Conservation (phyloP, 2,329 filamentous ascomycete species). For the Hypoxylon sp. region DNA sequence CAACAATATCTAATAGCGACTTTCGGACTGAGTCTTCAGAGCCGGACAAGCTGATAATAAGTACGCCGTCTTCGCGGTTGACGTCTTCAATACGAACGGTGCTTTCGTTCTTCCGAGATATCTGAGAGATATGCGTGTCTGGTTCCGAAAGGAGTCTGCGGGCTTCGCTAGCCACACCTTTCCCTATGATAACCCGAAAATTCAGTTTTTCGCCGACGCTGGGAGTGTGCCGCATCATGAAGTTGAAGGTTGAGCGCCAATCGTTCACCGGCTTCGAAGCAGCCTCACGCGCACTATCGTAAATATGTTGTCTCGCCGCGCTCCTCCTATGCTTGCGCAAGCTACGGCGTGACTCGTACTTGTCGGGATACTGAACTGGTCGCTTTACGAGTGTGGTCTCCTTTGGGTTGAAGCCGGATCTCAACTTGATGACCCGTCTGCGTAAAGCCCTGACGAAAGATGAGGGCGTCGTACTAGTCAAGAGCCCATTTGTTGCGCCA, state of each 20-base stretch:
- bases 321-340: constrained; percentile 42
- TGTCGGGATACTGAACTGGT: constrained; percentile 32
- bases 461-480: constrained; percentile 24
- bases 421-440: constrained; percentile 32
- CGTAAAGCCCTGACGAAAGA: constrained; percentile 19
- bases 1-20: constrained; percentile 47
- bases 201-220: constrained; percentile 43
- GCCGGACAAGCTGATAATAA: constrained; percentile 47
- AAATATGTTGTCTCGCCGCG: constrained; percentile 39
- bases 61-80: constrained; percentile 24
- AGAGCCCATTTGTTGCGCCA: neutral
- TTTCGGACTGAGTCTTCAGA: constrained; percentile 45
- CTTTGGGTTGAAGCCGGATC: constrained; percentile 13
- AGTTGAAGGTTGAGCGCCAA: constrained; percentile 44
- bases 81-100: constrained; percentile 44
- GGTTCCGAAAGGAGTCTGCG: constrained; percentile 39
- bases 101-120: constrained; percentile 45
- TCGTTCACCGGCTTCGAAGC: constrained; percentile 19
- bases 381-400: constrained; percentile 36
- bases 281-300: constrained; percentile 26
- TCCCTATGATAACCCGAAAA: constrained; percentile 49
- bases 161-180: constrained; percentile 42
- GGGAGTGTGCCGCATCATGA: constrained; percentile 47
- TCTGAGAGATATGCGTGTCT: constrained; percentile 45
- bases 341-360: constrained; percentile 31